Base-by-base conservation (phyloP, 257 asterid species). In the Galeopsis tetrahit region DNA sequence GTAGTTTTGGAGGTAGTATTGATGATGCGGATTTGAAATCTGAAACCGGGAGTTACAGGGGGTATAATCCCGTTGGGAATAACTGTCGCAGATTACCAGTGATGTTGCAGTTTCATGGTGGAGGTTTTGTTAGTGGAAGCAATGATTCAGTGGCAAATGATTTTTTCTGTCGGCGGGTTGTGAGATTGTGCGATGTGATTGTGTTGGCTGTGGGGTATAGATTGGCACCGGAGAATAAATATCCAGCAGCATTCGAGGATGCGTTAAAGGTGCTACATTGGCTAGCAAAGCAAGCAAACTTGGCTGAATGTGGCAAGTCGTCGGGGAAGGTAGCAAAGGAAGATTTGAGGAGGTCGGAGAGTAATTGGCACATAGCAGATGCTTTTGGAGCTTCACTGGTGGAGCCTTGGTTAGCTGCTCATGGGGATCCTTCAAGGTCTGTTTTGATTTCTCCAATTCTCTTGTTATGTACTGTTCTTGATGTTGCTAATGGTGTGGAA, bases 351-450 rank as follows among this genome's bases (percentile, higher is more conserved):
- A 85, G 81, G 79, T 74, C 84, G 7, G 95, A 86, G 73, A 77
- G 80, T 64, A 82, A 68, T 73, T 70, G 84, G 82, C 93, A 80
- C 68, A 75, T 91, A 79, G 84, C 89, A 0, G 96, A 91, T 73
- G 96, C 92, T 2, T 89, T 91, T 69, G 96, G 97, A 57, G 93
- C 96, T 52, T 88, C 96, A 15, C 74, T 88, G 92, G 90, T 86
- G 53, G 97, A 90, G 81, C 97, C 97, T 13, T 90, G 97, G 97
- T 78, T 90, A 88, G 91, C 96, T 82, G 92, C 97, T 48, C 97
- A 90, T 77, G 97, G 90, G 58, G 97, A 90, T 85, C 96, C 97
- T 4, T 88, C 92, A 36, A 88, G 97, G 97, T 90, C 69, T 61
- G 85, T 68, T 69, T 60, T 61, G 48, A 21, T 68, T 53, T 63